Base-by-base conservation (phyloP, 257 asterid genomes). In the Lithospermum erythrorhizon region DNA sequence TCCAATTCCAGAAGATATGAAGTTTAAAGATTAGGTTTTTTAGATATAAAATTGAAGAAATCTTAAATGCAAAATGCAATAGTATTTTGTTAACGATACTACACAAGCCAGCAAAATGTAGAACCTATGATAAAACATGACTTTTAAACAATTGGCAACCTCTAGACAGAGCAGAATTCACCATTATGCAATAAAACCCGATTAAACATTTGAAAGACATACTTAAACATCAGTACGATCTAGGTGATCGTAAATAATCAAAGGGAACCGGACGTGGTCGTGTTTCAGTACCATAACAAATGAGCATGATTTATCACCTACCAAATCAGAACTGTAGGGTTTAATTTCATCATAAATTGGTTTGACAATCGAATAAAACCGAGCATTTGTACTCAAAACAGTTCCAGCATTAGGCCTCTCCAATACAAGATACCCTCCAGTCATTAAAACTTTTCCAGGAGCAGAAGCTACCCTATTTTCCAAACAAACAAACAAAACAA, bases 391-490 rank as follows among this genome's bases (percentile, higher is more conserved):
- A 70, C 99, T 93, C 68, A 93, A 82, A 17, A 93, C 99, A 64
- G 86, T 81, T 73, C 99, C 97, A 21, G 99, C 91, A 79, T 89
- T 86, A 27, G 95, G 97, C 87, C 94, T 86, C 88, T 89, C 97
- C 78, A 93, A 71, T 53, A 93, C 74, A 72, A 93, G 95, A 81
- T 93, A 93, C 30, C 97, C 99, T 23, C 99, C 99, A 2, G 96
- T 93, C 87, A 93, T 83, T 85, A 93, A 74, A 74, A 93, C 97
- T 80, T 93, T 93, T 54, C 99, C 99, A 47, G 97, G 99, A 76
- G 99, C 95, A 72, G 99, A 93, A 69, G 96, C 94, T 74, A 86
- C 89, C 70, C 97, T 93, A 55, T 58, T 51, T 56, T 55, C 75
- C 45, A 61, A 78, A 51, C 66, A 11, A 3, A 32, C 1, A 7